These are phyloP conservation scores for Suillus lakei DNA, from an alignment of 768 basidiomycete genomes.

Conservation along the genomic window DNA sequence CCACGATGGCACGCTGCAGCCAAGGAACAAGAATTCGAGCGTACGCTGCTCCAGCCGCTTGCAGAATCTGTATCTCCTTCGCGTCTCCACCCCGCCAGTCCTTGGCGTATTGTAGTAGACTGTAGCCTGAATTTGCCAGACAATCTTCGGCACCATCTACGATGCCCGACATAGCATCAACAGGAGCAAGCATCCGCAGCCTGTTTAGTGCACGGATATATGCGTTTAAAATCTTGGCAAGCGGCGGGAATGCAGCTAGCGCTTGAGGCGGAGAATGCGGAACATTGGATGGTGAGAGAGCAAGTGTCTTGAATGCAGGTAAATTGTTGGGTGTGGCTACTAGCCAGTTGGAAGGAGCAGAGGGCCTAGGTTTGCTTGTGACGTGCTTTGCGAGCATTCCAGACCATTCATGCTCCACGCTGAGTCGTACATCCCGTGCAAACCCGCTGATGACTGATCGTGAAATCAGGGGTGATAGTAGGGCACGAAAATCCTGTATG, in stretches of 20 bases:
- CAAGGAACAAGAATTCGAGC: conserved; percentile 72
- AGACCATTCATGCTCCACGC: conserved; percentile 42
- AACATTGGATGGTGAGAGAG: conserved; percentile 31
- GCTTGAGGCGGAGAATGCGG: conserved; percentile 73
- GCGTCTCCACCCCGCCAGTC: conserved; percentile 39
- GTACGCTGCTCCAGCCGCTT: conserved; percentile 61
- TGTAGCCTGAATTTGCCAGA: conserved; percentile 50
- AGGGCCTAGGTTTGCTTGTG: conserved; percentile 20
- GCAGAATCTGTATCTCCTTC: conserved; percentile 41
- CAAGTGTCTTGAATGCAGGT: conserved; percentile 28
- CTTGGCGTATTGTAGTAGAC: conserved; percentile 51
- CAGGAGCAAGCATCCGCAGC: conserved; percentile 80
- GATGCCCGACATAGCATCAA: conserved; percentile 57
- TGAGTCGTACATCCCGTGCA: conserved; percentile 43
- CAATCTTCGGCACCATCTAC: conserved; percentile 53
- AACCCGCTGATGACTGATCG: conserved; percentile 65
- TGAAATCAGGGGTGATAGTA: conserved; percentile 70
- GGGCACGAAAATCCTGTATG: conserved; percentile 64
- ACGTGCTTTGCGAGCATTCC: conserved; percentile 28
- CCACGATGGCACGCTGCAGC: conserved; percentile 65
- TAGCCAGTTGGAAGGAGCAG: conserved; percentile 57
- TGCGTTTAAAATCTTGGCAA: conserved; percentile 76
- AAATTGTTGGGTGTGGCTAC: conserved; percentile 42
- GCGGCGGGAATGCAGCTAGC: conserved; percentile 73
- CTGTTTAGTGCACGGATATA: conserved; percentile 77